Percentiles rank a stretch among this genome's conserved stretches.
phyloP scores from a whole-genome alignment of 176 grass and related monocot species.

The Ananas comosus region DNA sequence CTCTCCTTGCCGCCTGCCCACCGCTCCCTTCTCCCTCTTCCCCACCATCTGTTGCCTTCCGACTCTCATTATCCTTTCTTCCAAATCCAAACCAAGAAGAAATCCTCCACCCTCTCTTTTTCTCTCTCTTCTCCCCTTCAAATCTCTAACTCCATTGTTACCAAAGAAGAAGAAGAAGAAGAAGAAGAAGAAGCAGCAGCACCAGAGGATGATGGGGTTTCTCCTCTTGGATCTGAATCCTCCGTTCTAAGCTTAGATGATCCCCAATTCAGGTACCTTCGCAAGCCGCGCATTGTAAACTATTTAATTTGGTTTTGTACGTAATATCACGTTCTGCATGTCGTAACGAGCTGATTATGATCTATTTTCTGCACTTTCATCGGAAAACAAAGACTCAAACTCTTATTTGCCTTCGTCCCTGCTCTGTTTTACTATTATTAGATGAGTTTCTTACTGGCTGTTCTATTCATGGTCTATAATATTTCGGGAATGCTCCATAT shows the following conservation, averaged over 20 bases:
- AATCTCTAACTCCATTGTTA: constrained; percentile 6
- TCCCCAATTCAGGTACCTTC: constrained; percentile 23
- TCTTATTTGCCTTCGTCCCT: no score
- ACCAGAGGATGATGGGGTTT: not conserved
- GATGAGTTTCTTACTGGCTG: no score
- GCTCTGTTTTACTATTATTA: no score
- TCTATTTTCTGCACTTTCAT: not conserved
- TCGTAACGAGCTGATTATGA: not conserved
- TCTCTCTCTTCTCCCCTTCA: constrained; percentile 19
- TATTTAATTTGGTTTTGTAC: not conserved
- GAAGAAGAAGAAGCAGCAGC: constrained; percentile 12
- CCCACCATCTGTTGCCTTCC: not conserved
- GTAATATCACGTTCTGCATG: not conserved
- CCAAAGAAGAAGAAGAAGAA: constrained; percentile 23
- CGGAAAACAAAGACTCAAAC: no score
- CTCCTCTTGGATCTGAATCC: not conserved
- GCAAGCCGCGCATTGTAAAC: no score
- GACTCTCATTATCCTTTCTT: not conserved
- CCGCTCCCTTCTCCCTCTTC: not conserved
- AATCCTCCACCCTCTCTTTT: not conserved
- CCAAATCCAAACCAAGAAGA: not conserved
- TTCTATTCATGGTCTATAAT: no score
- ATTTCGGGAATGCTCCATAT: no score
- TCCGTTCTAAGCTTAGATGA: constrained; percentile 1
- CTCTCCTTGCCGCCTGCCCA: constrained; percentile 4